Evolutionary conservation across 73 alveolate species (phyloP).

Genomic region (Paramecium bursaria): DNA sequence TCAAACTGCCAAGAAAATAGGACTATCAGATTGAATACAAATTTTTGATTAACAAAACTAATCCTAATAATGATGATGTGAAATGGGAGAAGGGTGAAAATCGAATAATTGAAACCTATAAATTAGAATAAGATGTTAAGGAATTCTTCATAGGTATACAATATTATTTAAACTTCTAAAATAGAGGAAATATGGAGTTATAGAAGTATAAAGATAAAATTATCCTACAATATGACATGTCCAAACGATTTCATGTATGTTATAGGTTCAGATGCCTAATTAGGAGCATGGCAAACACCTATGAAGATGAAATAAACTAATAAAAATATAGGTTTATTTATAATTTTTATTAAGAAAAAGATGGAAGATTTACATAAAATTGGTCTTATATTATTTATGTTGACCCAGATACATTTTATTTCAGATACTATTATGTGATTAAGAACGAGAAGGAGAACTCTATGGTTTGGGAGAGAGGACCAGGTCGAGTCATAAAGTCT

Average conservation of each 20-base stretch:
- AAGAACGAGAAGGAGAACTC: slow-evolving; percentile 9
- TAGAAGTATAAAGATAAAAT: slow-evolving; percentile 34
- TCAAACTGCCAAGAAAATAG: slow-evolving; percentile 24
- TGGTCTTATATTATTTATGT: slow-evolving; percentile 39
- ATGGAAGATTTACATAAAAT: slow-evolving; percentile 16
- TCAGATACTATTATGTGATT: slow-evolving; percentile 53
- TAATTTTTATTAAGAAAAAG: neutral
- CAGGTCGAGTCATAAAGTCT: slow-evolving; percentile 10
- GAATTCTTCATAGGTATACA: slow-evolving; percentile 53
- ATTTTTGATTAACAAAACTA: slow-evolving; percentile 18
- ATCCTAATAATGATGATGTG: neutral
- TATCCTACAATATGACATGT: slow-evolving; percentile 17
- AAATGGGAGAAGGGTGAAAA: slow-evolving; percentile 53
- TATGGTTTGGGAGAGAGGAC: slow-evolving; percentile 59
- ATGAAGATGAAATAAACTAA: slow-evolving; percentile 35
- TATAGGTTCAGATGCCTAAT: slow-evolving; percentile 37
- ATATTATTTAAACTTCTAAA: neutral
- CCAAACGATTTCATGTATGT: slow-evolving; percentile 20
- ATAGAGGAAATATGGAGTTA: slow-evolving; percentile 52
- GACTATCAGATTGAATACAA: slow-evolving; percentile 4
- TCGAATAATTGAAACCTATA: slow-evolving; percentile 31
- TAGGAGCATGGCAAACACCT: slow-evolving; percentile 56
- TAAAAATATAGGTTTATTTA: neutral
- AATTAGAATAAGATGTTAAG: neutral
- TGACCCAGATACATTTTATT: slow-evolving; percentile 9